Conservation (phyloP, 441 rosid genomes). For the Breynia disticha region DNA sequence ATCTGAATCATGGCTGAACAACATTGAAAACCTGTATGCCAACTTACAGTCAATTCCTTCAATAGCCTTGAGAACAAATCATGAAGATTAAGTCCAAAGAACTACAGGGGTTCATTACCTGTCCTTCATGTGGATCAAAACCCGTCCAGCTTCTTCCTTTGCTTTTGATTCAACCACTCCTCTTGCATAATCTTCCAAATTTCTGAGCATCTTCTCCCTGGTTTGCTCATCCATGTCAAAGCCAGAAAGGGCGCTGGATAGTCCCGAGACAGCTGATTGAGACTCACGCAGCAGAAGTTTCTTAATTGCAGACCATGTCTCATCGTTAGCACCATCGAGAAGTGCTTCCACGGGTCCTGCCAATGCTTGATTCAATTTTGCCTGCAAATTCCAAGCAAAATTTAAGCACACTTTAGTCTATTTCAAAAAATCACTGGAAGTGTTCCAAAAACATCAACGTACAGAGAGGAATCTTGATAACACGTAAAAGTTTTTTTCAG, state of each 20-base stretch:
- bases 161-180: conserved; percentile 84
- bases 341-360: conserved; percentile 92
- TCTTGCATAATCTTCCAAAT: conserved; percentile 51
- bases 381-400: conserved; percentile 34
- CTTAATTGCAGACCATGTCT: conserved; percentile 91
- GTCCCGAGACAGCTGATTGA: conserved; percentile 57
- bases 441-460: background rate
- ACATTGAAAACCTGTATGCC: conserved; percentile 59
- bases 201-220: conserved; percentile 44
- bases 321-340: conserved; percentile 65
- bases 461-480: background rate
- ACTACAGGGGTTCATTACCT: conserved; percentile 35
- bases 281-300: conserved; percentile 64
- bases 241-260: conserved; percentile 58
- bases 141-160: conserved; percentile 88
- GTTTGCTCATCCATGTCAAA: conserved; percentile 69
- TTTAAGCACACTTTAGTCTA: background rate
- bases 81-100: conserved; percentile 10
- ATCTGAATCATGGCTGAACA: conserved; percentile 89
- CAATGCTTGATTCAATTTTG: conserved; percentile 57
- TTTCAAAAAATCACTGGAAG: too few species aligned
- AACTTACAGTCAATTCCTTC: conserved; percentile 7
- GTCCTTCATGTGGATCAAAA: conserved; percentile 86
- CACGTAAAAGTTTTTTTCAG: too few species aligned
- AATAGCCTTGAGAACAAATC: conserved; percentile 4